Base-by-base conservation (phyloP, 2,329 filamentous ascomycete genomes). In the Sporothrix euskadiensis region DNA sequence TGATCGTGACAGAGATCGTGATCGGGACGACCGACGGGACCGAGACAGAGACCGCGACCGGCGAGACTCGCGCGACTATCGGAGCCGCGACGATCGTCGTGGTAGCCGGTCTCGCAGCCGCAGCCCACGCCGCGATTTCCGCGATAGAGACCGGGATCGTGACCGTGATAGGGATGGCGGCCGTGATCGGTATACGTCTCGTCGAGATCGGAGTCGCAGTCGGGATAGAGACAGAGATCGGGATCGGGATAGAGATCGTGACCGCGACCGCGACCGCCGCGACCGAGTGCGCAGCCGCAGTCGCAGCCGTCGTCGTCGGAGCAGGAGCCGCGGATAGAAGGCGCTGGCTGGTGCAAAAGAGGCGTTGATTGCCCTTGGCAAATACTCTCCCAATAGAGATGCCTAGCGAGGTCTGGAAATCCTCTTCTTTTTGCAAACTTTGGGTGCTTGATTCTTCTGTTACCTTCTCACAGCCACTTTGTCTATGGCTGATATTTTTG, bases 141-240 rank as follows among this genome's bases (percentile, higher is more conserved):
- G 82, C 16, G 78, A 78, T 22, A 79, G 75, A 9, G 77, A 79
- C 47, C 22, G 78, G 32, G 76, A 77, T 30, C 57, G 77, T 19
- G 61, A 74, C 57, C 57, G 76, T 2, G 74, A 75, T n/a, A 61
- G 76, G 0, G 73, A 76, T 44, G 59, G 59, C 19, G 59, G 39
- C 6, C 16, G 59, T 4, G 78, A 78, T 41, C 73, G 75, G 4
- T 78, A 80, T 49, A 75, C 76, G 0, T 76, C 76, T 66, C 61
- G 78, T 12, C 77, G 81, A 19, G 80, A 83, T 10, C 74, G 82
- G 5, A 79, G 80, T 56, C 73, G 80, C 9, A 77, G 77, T 52
- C 71, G 75, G 2, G 78, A 79, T 44, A 74, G 78, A 1, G 76
- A 75, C 44, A 54, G 77, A n/a, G 77, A 79, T 9, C 76, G 77